phyloP scores from a whole-genome alignment of 2,329 filamentous ascomycete genomes.

The Diaporthe aspalathi region DNA sequence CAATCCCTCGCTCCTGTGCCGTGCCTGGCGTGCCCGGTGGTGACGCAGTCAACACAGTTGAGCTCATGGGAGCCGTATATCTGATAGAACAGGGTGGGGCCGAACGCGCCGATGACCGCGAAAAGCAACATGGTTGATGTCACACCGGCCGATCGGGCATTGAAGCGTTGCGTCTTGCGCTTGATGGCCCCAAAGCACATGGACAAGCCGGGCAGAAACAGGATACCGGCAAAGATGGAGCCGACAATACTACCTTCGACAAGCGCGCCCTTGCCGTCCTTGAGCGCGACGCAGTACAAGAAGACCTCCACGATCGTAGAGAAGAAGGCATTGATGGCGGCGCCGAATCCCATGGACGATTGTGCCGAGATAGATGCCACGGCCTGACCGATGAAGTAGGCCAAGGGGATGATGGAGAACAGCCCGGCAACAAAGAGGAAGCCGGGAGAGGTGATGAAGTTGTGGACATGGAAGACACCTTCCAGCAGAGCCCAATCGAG shows the following conservation, averaged over 20 bases:
- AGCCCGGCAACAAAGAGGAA: constrained; percentile 87
- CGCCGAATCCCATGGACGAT: constrained; percentile 97
- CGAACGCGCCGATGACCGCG: constrained; percentile 93
- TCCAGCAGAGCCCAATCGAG: constrained; percentile 89
- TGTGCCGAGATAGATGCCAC: constrained; percentile 98
- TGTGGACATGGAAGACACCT: constrained; percentile 74
- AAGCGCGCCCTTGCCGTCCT: constrained; percentile 89
- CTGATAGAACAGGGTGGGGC: constrained; percentile 96
- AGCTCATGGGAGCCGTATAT: constrained; percentile 98
- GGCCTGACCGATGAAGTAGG: constrained; percentile 98
- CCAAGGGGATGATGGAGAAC: constrained; percentile 93
- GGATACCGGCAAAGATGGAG: constrained; percentile 95
- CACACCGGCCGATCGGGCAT: constrained; percentile 93
- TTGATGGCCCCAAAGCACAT: constrained; percentile 99
- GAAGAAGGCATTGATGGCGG: constrained; percentile 98
- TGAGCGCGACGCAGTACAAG: constrained; percentile 93
- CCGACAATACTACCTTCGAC: constrained; percentile 98
- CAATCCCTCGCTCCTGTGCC: constrained; percentile 75
- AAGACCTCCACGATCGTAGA: constrained; percentile 98
- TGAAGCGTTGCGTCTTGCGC: constrained; percentile 98
- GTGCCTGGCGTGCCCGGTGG: constrained; percentile 53
- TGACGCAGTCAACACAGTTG: constrained; percentile 78
- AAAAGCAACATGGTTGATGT: constrained; percentile 98
- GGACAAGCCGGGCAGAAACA: constrained; percentile 92
- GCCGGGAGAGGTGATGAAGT: constrained; percentile 81